Base-by-base conservation (phyloP, 1,139 yeast species). In the Yueomyces sp. region DNA sequence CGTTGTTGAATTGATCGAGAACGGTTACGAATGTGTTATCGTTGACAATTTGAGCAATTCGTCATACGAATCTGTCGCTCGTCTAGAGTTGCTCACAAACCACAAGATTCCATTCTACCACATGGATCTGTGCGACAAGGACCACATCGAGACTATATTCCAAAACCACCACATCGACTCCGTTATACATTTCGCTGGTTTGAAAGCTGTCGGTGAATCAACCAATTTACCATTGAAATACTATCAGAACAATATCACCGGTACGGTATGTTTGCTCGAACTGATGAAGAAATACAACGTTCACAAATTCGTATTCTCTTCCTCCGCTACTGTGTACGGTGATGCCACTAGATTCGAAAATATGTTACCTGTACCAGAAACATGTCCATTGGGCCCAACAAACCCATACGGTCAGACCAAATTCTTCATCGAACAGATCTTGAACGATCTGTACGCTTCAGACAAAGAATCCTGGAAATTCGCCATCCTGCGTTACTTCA, bases 171-270 rank as follows among this genome's bases (percentile, higher is more conserved):
- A 68, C 4, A 72, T 83, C 48, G 63, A 67, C 35, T 75, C 84
- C 1, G 87, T 82, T 12, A 72, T 84, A 42, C 94, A 83, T 59
- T 82, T 83, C 64, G 94, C 93, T n/a, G 91, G 89, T 27, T 72
- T 83, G 56, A 83, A 83, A 61, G 91, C 93, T 2, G 94, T 83
- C 35, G 91, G 87, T 36, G 93, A 83, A 61, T 78, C 86, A n/a
- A 72, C 83, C 33, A 57, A 73, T 53, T 73, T 78, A 44, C 94
- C 94, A n/a, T 68, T 81, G 46, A 68, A 63, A 39, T 83, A 83
- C 63, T 82, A 80, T 59, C 77, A 76, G 44, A 80, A 80, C 58
- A 83, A 83, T 55, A 76, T 83, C 36, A 60, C 65, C 31, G 91
- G 93, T 32, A 76, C 91, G 29, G 62, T 81, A 48, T 72, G 66